Evolutionary conservation across 75 land plant genomes (phyloP), one percentile per base, ranked within the genome.

Genomic region (Cunninghamia lanceolata): DNA sequence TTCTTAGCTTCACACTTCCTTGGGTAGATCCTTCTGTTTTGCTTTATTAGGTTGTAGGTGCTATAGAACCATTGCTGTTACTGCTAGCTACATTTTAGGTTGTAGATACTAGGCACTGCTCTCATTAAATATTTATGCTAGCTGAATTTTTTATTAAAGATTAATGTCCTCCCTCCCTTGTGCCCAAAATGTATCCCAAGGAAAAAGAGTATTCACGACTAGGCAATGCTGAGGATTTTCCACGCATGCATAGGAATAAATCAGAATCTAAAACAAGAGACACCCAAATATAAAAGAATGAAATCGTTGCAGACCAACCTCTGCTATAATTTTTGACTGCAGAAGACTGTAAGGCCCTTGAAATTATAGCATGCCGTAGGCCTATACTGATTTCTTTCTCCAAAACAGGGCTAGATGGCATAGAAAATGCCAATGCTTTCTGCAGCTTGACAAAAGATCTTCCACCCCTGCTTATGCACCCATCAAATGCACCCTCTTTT

Each of bases 311-410:
- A 80, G 50, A 80, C 82, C 13, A 45, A 80, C 82, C 82, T 80
- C 46, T 80, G 32, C 50, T 80, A 3, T 8, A 80, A 25, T 43
- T 45, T 80, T 80, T 80, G 45, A 47, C 25, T 80, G 82, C 82
- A 80, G 82, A 80, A n/a, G 47, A 80, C 16, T 45, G 28, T 10
- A 80, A 45, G 32, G 50, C 45, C 82, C 82, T 45, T 80, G 82
- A 80, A 80, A 45, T 80, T 43, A 45, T 45, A 80, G 46, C 52
- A 28, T 80, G 82, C 13, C 45, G 82, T 45, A 80, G 82, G n/a
- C 82, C 82, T 0, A 80, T 80, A 45, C 46, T 19, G 3, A 80
- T 80, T 43, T 45, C 50, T 25, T 45, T 80, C 50, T 80, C 82
- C 46, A 21, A 3, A n/a, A 0, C n/a, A 80, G 82, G 82, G 46